Evolutionary conservation across 805 yeast genomes (phyloP), one percentile per base, ranked within the genome.

Genomic region (Candida anglica): DNA sequence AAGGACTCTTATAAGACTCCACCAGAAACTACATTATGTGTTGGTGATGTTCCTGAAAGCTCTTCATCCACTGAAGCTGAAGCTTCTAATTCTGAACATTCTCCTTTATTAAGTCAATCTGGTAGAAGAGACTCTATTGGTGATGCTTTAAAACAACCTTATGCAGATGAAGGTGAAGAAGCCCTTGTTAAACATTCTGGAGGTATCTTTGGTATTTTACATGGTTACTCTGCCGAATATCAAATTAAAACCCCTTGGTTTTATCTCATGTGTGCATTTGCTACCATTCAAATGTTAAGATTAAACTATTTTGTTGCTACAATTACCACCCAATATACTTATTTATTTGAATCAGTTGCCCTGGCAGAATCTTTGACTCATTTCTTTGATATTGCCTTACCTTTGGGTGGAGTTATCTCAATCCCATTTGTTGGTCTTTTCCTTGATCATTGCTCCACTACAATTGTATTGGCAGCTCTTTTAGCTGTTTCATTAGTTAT

Each of bases 231-330:
- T 3, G 69, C 77, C 7, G 43, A 58, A 22, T 63, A 56, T 37
- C 81, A 75, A 52, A 58, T 75, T 49, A 62, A 58, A 39, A 67
- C 79, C 2, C 71, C 65, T 34, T 75, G 79, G 79, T 75, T 75
- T 43, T 43, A 53, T 28, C 55, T 74, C 27, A 71, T 73, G 59
- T 65, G 75, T 43, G 31, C 59, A 19, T 73, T 73, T 47, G 61
- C 76, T n/a, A 71, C 75, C 15, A 65, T 75, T 38, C 77, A 70
- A 53, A 75, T 75, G 81, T 60, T 75, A 39, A 57, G 80, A 46
- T 55, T 75, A 36, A 75, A 75, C 53, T 75, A 75, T 53, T 75
- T 75, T 50, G 80, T 75, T 32, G 79, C 80, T 16, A 75, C 81
- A 13, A 62, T 75, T 37, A 66, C 70, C 33, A 63, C 79, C n/a